These are phyloP conservation scores for Pseudophaeomoniella oleicola DNA, from an alignment of 2,329 filamentous ascomycete species.

Conservation along the genomic window DNA sequence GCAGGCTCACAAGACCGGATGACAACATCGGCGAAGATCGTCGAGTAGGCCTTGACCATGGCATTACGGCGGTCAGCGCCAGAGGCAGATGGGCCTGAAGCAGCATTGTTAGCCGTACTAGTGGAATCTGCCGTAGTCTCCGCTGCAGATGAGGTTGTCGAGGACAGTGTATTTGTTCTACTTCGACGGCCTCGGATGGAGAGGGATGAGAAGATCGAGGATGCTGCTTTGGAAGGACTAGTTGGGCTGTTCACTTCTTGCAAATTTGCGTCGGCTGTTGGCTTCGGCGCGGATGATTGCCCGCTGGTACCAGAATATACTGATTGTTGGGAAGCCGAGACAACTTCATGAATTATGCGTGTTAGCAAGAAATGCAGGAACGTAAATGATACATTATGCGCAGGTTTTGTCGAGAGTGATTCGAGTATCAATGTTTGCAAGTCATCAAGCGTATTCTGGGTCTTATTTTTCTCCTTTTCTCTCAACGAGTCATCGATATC, in stretches of 20 bases:
- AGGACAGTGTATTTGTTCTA: not conserved
- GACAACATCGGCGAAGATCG: conserved; percentile 9
- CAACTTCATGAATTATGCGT: conserved; percentile 41
- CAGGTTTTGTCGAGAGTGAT: conserved; percentile 53
- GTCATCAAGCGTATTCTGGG: conserved; percentile 35
- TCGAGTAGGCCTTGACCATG: conserved; percentile 8
- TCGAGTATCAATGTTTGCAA: conserved; percentile 54
- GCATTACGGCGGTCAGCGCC: not conserved
- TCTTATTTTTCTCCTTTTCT: conserved; percentile 31
- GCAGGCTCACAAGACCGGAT: conserved; percentile 4
- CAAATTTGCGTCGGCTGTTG: not conserved
- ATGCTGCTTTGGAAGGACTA: not conserved
- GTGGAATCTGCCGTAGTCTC: not conserved
- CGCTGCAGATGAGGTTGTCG: not conserved
- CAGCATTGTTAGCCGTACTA: not conserved
- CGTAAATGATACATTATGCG: conserved; percentile 79
- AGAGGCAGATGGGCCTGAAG: conserved; percentile 1
- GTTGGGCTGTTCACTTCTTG: not conserved
- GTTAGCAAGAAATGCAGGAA: conserved; percentile 68
- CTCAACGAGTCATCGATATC: conserved; percentile 48
- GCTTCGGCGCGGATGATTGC: not conserved
- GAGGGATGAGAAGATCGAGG: conserved; percentile 1
- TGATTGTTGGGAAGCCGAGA: conserved; percentile 19
- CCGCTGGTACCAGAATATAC: conserved; percentile 2
- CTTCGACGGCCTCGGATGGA: conserved; percentile 1